Conservation (phyloP, 352 stramenopile species). For the Globisporangium mamillatum region DNA sequence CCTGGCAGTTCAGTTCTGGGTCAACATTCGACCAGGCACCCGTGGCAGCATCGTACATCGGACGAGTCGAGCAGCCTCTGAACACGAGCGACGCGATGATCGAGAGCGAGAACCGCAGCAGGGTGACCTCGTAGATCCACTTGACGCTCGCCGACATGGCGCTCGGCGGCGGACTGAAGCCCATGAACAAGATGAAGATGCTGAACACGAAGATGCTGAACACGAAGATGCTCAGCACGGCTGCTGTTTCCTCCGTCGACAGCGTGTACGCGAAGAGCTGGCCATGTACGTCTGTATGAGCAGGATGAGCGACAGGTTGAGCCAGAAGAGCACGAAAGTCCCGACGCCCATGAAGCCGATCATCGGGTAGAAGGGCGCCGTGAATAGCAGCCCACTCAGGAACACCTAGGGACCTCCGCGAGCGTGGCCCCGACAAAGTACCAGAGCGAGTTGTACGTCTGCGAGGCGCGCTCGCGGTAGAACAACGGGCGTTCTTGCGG, state of each 20-base stretch:
- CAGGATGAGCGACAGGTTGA: constrained; percentile 54
- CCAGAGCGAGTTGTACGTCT: constrained; percentile 78
- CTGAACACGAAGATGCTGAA: constrained; percentile 30
- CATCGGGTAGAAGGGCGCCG: constrained; percentile 65
- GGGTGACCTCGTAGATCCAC: constrained; percentile 5
- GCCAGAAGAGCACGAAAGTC: constrained; percentile 51
- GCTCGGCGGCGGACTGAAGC: constrained; percentile 33
- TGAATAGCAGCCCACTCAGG: constrained; percentile 25
- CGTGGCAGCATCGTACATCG: neutral
- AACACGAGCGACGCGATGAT: constrained; percentile 1
- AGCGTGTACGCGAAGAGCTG: constrained; percentile 61
- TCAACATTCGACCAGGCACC: neutral
- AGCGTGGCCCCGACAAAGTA: constrained; percentile 72
- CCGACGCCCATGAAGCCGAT: constrained; percentile 29
- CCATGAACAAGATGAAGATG: constrained; percentile 44
- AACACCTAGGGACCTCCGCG: constrained; percentile 61
- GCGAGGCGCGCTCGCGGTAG: constrained; percentile 57
- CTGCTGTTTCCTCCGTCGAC: constrained; percentile 30
- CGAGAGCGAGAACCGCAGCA: neutral
- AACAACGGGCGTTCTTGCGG: constrained; percentile 55
- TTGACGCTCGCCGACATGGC: constrained; percentile 21
- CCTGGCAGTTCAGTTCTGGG: constrained; percentile 3
- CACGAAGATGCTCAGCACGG: constrained; percentile 24
- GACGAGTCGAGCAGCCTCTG: neutral
- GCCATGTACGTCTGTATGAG: constrained; percentile 47